Conservation (phyloP, 331 rosid genomes). For the Quercus lobata region DNA sequence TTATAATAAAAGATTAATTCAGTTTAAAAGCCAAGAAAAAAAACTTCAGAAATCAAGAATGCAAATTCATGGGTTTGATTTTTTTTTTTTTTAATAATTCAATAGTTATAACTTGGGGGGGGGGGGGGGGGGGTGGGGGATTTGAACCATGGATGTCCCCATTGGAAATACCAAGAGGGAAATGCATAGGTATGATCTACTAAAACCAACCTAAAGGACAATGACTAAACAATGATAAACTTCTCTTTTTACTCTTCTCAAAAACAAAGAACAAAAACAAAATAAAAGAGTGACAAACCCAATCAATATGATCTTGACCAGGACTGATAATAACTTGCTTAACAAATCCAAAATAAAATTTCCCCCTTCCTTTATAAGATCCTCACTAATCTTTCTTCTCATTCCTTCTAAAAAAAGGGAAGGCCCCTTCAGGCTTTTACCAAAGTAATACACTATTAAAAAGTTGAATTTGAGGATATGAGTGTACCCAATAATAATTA, state of each 20-base stretch:
- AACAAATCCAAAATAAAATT: not conserved
- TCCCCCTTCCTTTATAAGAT: not conserved
- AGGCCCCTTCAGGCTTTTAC: not conserved
- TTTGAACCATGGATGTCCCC: too few relatives aligned
- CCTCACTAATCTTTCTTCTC: not conserved
- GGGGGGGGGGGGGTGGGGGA: too few relatives aligned
- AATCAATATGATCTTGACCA: not conserved
- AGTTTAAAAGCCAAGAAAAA: constrained; percentile 3
- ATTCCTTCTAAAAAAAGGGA: not conserved
- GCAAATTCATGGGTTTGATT: not conserved
- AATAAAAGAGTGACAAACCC: not conserved
- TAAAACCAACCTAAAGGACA: not conserved
- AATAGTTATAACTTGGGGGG: too few relatives aligned
- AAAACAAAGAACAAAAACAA: not conserved
- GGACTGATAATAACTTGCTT: too few relatives aligned
- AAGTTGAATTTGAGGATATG: not conserved
- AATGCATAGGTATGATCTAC: not conserved
- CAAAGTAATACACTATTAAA: not conserved
- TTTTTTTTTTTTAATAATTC: too few relatives aligned
- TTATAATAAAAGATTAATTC: constrained; percentile 2
- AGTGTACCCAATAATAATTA: not conserved
- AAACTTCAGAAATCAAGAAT: not conserved
- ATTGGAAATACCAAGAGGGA: not conserved
- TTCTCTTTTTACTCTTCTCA: not conserved
- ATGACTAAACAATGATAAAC: not conserved